Conservation (phyloP, 768 basidiomycete species). For the Mycena floridula region DNA sequence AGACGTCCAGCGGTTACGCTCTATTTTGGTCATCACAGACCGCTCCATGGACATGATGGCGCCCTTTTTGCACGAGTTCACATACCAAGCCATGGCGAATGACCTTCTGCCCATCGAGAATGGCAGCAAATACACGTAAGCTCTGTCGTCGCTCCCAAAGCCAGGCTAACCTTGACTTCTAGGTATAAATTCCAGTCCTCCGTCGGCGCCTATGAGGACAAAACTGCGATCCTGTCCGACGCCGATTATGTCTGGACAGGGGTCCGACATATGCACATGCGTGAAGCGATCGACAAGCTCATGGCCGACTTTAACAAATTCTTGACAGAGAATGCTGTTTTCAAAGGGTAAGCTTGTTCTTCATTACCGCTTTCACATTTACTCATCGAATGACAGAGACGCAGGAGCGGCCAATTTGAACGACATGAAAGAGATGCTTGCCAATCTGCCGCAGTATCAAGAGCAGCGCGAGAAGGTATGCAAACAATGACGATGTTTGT, state of each 20-base stretch:
- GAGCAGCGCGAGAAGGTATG: conserved; percentile 89
- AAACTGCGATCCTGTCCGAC: conserved; percentile 81
- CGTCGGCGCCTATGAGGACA: conserved; percentile 80
- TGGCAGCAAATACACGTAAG: conserved; percentile 82
- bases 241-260: conserved; percentile 87
- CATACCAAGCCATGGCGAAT: conserved; percentile 98
- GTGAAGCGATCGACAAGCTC: conserved; percentile 94
- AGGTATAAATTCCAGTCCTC: conserved; percentile 95
- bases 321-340: conserved; percentile 89
- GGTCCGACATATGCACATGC: conserved; percentile 97
- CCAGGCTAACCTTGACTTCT: conserved; percentile 1
- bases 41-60: conserved; percentile 92
- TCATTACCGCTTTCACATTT: conserved; percentile 2
- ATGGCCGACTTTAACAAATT: conserved; percentile 96
- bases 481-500: not conserved
- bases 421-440: conserved; percentile 99
- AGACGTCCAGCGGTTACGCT: conserved; percentile 60
- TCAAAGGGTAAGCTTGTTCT: conserved; percentile 64
- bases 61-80: conserved; percentile 94
- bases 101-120: conserved; percentile 87
- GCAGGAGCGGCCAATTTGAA: conserved; percentile 77
- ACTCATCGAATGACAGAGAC: conserved; percentile 36
- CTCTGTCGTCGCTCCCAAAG: no score
- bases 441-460: conserved; percentile 88
- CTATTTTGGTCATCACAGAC: conserved; percentile 87